These are phyloP conservation scores for Ligustrum vulgare DNA, from an alignment of 257 asterid genomes.

Conservation along the genomic window DNA sequence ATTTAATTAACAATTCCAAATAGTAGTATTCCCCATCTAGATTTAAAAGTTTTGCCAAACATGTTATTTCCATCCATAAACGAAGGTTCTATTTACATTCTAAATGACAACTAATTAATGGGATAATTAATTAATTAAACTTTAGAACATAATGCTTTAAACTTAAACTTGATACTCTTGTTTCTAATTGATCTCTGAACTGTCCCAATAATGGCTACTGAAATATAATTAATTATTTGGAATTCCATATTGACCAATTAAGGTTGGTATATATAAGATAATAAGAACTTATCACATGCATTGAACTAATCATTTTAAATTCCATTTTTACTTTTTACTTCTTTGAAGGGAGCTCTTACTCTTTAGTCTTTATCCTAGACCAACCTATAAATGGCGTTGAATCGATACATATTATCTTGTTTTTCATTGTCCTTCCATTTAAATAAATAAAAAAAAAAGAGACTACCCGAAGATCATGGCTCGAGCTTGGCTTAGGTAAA, in stretches of 20 bases:
- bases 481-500: no score
- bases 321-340: not conserved
- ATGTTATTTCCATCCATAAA: constrained; percentile 6
- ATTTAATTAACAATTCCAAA: not conserved
- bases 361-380: not conserved
- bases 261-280: no score
- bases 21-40: constrained; percentile 5
- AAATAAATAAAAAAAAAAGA: no score
- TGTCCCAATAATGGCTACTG: not conserved
- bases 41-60: not conserved
- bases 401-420: no score
- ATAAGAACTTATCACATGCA: no score
- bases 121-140: constrained; percentile 1
- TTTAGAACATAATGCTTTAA: not conserved
- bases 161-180: constrained; percentile 14
- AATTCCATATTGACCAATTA: not conserved
- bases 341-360: not conserved
- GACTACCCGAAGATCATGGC: no score
- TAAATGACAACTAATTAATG: not conserved
- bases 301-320: not conserved
- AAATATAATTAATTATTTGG: not conserved
- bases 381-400: not conserved
- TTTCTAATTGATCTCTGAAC: not conserved
- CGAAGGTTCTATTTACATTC: constrained; percentile 19
- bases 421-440: no score